A percentile compares a stretch with the other conserved stretches of the same genome.
Evolutionary conservation across 148 eudicot species (phyloP).

Genomic region (Simmondsia chinensis): DNA sequence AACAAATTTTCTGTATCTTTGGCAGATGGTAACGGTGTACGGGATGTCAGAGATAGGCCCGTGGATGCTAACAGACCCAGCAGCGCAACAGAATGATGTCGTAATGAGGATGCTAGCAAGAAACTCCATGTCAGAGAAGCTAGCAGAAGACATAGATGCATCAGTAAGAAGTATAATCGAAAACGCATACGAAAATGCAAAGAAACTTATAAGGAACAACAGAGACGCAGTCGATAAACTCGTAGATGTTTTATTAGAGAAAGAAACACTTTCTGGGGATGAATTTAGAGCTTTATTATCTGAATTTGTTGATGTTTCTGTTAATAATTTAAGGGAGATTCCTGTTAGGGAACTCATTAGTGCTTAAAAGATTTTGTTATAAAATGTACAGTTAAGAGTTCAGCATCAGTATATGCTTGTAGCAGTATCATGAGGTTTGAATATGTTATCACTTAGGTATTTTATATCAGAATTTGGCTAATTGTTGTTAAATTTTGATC

Average conservation of each 20-base stretch:
- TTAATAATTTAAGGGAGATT: constrained; percentile 10
- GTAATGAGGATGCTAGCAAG: constrained; percentile 77
- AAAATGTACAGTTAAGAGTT: too few relatives aligned
- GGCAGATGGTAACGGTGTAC: constrained; percentile 69
- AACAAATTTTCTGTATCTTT: neutral
- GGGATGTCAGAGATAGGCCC: constrained; percentile 92
- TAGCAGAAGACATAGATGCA: constrained; percentile 67
- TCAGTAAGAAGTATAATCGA: constrained; percentile 42
- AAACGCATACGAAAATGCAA: constrained; percentile 56
- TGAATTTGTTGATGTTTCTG: constrained; percentile 39
- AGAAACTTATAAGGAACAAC: constrained; percentile 48
- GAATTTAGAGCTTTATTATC: constrained; percentile 69
- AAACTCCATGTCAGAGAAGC: constrained; percentile 81
- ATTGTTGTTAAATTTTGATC: too few relatives aligned
- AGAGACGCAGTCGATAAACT: constrained; percentile 71
- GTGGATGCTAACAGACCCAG: constrained; percentile 66
- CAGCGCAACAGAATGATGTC: constrained; percentile 57
- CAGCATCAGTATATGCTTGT: too few relatives aligned
- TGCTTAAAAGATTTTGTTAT: constrained; percentile 26
- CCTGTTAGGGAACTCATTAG: constrained; percentile 42
- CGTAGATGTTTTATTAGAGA: constrained; percentile 66
- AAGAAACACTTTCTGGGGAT: constrained; percentile 61
- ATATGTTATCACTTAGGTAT: too few relatives aligned
- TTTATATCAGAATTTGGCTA: too few relatives aligned
- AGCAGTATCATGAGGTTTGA: too few relatives aligned